Evolutionary conservation across 345 rosid genomes (phyloP), one percentile per base, ranked within the genome.

Genomic region (Bretschneidera sinensis): DNA sequence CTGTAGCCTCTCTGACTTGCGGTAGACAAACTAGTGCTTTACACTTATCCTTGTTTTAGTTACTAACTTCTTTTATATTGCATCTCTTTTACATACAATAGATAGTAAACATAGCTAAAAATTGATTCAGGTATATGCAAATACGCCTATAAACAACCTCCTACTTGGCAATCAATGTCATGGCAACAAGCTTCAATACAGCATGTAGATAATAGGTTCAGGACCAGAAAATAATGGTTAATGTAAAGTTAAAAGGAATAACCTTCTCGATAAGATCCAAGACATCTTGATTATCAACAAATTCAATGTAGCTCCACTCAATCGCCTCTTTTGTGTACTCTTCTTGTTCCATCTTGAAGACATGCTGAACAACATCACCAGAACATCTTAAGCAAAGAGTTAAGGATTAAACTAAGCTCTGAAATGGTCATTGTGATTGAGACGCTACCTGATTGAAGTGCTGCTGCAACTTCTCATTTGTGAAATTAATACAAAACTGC

Each of bases 321-420:
- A 92, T 92, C 77, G 83, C 77, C 76, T 92, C 98, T 68, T 92
- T 92, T 22, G 96, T 89, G 73, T 92, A 92, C 74, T 92, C 96
- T 77, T 92, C 96, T 72, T 92, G 98, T 71, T 92, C 98, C 98
- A 89, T 92, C 84, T 92, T 92, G 78, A 92, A 92, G 64, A 92
- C 98, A 14, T 92, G 98, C 96, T 92, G 95, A 63, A 81, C 61
- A 47, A 62, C 61, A 61, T 43, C 15, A 50, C 43, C 56, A 49
- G 11, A 69, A 62, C 33, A 50, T 66, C 51, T 58, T 70, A 15
- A 62, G 57, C 55, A 51, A 55, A 31, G 24, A 28, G 51, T 24
- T 17, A 43, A 39, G 13, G 33, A 33, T 48, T 48, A 28, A 51
- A 74, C 24, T 43, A 43, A 51, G 52, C 17, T 63, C 55, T 61